Conservation (phyloP, 1,284 basidiomycete species). For the Uromyces viciae-fabae region DNA sequence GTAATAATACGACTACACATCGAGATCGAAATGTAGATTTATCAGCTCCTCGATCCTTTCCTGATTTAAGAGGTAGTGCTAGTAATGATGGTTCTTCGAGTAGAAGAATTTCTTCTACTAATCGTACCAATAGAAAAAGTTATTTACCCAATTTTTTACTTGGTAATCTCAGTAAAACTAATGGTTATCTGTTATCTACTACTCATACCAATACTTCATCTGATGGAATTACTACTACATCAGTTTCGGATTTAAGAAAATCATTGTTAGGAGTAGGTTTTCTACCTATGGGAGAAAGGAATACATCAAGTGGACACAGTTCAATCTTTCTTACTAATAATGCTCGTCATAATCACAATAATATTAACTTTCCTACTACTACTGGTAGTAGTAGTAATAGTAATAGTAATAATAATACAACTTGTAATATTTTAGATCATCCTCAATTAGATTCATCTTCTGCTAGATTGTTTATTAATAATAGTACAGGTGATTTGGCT, state of each 20-base stretch:
- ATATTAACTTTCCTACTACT: too few relatives aligned
- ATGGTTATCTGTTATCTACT: neutral
- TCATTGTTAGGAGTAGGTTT: conserved; percentile 15
- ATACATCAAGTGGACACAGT: neutral
- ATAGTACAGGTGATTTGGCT: neutral
- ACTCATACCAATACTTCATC: neutral
- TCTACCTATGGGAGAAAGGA: neutral
- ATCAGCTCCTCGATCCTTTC: neutral
- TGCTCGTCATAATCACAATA: neutral
- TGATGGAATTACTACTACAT: neutral
- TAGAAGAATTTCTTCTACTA: too few relatives aligned
- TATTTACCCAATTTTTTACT: neutral
- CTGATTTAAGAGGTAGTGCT: too few relatives aligned
- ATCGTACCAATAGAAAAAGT: too few relatives aligned
- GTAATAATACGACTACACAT: neutral
- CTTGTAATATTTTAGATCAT: neutral
- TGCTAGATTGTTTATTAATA: neutral
- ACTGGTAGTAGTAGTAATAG: too few relatives aligned
- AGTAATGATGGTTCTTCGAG: too few relatives aligned
- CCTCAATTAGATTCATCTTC: neutral
- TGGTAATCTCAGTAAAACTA: neutral
- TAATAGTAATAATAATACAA: too few relatives aligned
- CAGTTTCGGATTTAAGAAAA: conserved; percentile 16
- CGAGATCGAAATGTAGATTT: neutral
- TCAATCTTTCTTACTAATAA: neutral